phyloP scores from a whole-genome alignment of 371 early-diverging fungal species.

The Apophysomyces ossiformis region DNA sequence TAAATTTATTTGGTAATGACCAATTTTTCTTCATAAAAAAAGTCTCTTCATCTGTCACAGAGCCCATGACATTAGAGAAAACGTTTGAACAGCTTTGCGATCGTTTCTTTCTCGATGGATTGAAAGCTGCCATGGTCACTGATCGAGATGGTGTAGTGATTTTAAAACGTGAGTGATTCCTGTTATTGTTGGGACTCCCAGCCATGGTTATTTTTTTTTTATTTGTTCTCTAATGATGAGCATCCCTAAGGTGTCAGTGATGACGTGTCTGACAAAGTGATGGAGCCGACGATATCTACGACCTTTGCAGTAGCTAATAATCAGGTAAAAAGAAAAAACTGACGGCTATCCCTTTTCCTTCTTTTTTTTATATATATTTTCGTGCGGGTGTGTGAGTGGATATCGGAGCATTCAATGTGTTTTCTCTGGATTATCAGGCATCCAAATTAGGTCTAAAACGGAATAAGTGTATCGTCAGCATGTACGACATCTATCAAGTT shows the following conservation, averaged over 20 bases:
- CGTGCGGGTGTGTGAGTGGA: too few relatives aligned
- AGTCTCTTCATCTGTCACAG: background rate
- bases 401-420: background rate
- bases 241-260: conserved; percentile 5
- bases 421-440: conserved; percentile 41
- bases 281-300: conserved; percentile 38
- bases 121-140: conserved; percentile 61
- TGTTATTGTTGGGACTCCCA: background rate
- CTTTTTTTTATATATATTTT: background rate
- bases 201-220: background rate
- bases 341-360: background rate
- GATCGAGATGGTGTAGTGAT: conserved; percentile 69
- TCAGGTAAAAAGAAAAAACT: conserved; percentile 32
- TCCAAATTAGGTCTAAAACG: conserved; percentile 67
- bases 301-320: conserved; percentile 50
- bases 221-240: background rate
- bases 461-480: conserved; percentile 64
- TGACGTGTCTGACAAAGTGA: conserved; percentile 35
- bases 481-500: conserved; percentile 62
- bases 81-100: conserved; percentile 33
- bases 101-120: conserved; percentile 47
- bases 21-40: too few relatives aligned
- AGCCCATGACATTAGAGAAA: conserved; percentile 29
- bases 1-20: too few relatives aligned
- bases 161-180: conserved; percentile 47